Percentiles rank a stretch among this genome's conserved stretches.
These are phyloP conservation scores for Eucalyptus globulus DNA, from an alignment of 345 rosid species.

Conservation along the genomic window DNA sequence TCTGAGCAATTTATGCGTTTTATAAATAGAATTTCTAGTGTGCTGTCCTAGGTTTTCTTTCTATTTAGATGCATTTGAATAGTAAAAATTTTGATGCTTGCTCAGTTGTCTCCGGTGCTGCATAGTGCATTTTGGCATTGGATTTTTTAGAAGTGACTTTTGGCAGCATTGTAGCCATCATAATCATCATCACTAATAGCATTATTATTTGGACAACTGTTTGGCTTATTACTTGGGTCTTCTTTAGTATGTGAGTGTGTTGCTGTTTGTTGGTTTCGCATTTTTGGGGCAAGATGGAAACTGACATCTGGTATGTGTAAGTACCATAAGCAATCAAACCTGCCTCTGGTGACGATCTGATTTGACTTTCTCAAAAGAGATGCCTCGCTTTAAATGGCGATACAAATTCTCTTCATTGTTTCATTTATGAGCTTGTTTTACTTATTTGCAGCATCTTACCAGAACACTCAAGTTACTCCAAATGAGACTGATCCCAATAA, in stretches of 20 bases:
- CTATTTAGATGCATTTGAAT: background rate
- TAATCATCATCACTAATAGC: background rate
- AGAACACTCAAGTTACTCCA: conserved; percentile 43
- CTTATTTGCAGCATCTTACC: conserved; percentile 68
- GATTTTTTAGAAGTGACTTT: background rate
- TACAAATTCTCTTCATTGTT: background rate
- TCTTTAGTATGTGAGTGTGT: background rate
- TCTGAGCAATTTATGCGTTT: background rate
- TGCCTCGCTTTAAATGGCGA: background rate
- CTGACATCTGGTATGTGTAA: background rate
- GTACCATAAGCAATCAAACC: background rate
- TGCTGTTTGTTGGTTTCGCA: background rate
- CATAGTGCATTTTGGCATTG: background rate
- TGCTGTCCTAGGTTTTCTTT: background rate
- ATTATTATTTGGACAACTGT: background rate
- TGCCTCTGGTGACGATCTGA: background rate
- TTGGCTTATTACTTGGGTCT: background rate
- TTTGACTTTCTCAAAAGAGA: background rate
- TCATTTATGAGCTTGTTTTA: background rate
- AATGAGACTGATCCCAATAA: conserved; percentile 76
- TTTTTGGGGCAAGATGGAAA: background rate
- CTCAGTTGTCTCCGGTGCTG: background rate
- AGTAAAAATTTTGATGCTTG: background rate
- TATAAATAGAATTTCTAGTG: background rate
- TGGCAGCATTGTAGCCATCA: background rate